Evolutionary conservation across 225 moss, liverwort and hornwort species (phyloP).

Genomic region (Asterella californica): DNA sequence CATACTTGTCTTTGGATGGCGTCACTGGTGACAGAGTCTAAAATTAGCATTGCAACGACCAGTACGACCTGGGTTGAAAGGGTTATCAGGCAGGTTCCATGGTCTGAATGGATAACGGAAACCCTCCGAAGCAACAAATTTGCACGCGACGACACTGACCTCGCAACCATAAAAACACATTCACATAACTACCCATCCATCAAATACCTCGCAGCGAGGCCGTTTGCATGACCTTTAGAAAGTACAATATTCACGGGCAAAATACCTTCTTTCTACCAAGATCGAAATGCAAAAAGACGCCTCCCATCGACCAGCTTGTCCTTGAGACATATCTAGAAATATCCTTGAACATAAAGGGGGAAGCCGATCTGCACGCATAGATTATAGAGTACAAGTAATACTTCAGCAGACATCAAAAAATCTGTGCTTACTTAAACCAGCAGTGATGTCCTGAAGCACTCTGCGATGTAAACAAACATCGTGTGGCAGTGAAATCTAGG

Average conservation of each 20-base stretch:
- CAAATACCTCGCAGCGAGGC: conserved; percentile 12
- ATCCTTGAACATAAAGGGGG: conserved; percentile 15
- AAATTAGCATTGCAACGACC: background rate
- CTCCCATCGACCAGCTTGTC: conserved; percentile 27
- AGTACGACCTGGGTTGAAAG: background rate
- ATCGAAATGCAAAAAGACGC: conserved; percentile 21
- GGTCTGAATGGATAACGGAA: background rate
- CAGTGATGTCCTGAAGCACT: background rate
- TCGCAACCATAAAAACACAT: background rate
- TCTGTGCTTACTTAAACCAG: background rate
- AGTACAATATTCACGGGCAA: conserved; percentile 13
- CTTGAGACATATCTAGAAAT: conserved; percentile 18
- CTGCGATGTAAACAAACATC: background rate
- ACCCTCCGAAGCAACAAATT: background rate
- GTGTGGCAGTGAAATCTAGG: background rate
- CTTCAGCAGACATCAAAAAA: conserved; percentile 4
- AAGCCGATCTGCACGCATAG: conserved; percentile 28
- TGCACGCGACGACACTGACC: too few species aligned
- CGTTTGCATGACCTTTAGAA: background rate
- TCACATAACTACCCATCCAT: background rate
- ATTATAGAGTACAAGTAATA: conserved; percentile 13
- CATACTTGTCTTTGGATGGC: background rate
- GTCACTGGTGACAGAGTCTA: background rate
- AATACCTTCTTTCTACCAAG: conserved; percentile 29
- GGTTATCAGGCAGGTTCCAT: background rate